Evolutionary conservation across 1,284 basidiomycete genomes (phyloP).

Genomic region (Fomitopsis pinicola): DNA sequence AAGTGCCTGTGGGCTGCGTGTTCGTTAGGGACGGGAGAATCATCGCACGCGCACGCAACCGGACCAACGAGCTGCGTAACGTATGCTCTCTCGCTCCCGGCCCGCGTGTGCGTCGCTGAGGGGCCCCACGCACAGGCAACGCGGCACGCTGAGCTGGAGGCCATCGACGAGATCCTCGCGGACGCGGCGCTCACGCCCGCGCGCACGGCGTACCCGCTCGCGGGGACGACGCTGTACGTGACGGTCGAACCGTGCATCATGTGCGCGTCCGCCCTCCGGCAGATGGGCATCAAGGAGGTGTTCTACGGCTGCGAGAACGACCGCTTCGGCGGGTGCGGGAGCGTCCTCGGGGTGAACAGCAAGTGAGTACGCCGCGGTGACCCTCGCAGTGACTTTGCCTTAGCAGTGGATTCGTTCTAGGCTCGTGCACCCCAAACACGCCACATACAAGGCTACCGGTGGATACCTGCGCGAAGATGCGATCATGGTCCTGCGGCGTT

Average conservation of each 20-base stretch:
- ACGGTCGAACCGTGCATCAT: constrained; percentile 99
- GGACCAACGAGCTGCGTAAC: constrained; percentile 93
- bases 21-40: constrained; percentile 79
- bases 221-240: constrained; percentile 87
- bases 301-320: constrained; percentile 96
- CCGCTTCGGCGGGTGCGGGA: constrained; percentile 96
- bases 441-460: constrained; percentile 73
- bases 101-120: neutral
- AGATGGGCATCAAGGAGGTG: constrained; percentile 88
- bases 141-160: constrained; percentile 96
- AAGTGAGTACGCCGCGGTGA: constrained; percentile 2
- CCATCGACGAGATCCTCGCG: constrained; percentile 86
- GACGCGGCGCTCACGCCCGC: constrained; percentile 54
- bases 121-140: constrained; percentile 66
- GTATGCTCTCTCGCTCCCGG: constrained; percentile 38
- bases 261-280: constrained; percentile 94
- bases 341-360: constrained; percentile 85
- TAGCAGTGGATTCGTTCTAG: constrained; percentile 29
- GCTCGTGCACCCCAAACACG: constrained; percentile 64
- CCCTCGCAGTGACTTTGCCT: neutral
- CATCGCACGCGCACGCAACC: constrained; percentile 86
- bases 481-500: constrained; percentile 90
- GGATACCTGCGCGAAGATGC: constrained; percentile 91
- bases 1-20: constrained; percentile 97
- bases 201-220: constrained; percentile 56